Percentiles rank a stretch among this genome's conserved stretches.
Conservation (phyloP, 805 yeast genomes). For the Metschnikowia peoriensis region DNA sequence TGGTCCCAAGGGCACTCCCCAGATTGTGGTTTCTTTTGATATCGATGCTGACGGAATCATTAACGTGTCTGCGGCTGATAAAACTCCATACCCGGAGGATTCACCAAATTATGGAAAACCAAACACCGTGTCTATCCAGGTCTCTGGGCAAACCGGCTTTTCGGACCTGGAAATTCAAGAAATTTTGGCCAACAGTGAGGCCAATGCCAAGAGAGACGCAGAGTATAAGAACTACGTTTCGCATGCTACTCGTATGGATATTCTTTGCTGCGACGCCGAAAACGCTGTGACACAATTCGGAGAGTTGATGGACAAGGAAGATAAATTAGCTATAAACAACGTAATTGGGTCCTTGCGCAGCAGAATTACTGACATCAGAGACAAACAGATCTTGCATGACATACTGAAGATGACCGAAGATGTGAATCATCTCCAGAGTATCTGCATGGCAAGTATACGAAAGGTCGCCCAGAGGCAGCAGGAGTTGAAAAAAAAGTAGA, state of each 20-base stretch:
- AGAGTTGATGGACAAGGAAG: conserved; percentile 46
- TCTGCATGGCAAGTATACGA: conserved; percentile 38
- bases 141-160: conserved; percentile 53
- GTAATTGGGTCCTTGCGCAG: conserved; percentile 22
- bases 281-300: conserved; percentile 75
- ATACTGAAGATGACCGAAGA: conserved; percentile 31
- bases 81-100: conserved; percentile 40
- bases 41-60: conserved; percentile 79
- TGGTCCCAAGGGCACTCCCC: conserved; percentile 78
- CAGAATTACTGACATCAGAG: conserved; percentile 36
- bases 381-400: conserved; percentile 29
- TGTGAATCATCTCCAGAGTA: conserved; percentile 38
- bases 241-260: conserved; percentile 75
- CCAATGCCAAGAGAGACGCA: conserved; percentile 59
- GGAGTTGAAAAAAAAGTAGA: conserved; percentile 1
- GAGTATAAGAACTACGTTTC: conserved; percentile 60
- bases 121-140: conserved; percentile 50
- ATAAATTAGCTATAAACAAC: conserved; percentile 32
- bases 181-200: conserved; percentile 65
- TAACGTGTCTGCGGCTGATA: conserved; percentile 57
- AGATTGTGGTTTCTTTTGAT: conserved; percentile 71
- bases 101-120: conserved; percentile 42
- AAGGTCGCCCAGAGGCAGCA: conserved; percentile 38
- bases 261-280: conserved; percentile 84
- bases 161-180: conserved; percentile 65